A percentile compares a stretch with the other conserved stretches of the same genome.
These are phyloP conservation scores for Pleurotus tuber-regium DNA, from an alignment of 768 basidiomycete species.

Conservation along the genomic window DNA sequence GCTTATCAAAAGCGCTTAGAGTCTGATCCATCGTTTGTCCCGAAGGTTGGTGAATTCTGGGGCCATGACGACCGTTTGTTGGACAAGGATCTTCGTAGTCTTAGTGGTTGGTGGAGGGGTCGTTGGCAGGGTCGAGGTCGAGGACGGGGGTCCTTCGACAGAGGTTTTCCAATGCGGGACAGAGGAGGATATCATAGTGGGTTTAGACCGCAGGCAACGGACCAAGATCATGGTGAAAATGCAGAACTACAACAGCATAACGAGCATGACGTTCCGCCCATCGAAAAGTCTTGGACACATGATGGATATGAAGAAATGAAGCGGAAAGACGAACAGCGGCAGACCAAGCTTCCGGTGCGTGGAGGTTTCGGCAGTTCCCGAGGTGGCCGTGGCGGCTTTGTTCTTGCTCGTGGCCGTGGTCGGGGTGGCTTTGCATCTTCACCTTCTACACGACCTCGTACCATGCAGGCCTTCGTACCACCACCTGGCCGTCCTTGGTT, in stretches of 20 bases:
- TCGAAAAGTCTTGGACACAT: slow-evolving; percentile 77
- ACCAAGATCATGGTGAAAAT: slow-evolving; percentile 12
- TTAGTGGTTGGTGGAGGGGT: slow-evolving; percentile 88
- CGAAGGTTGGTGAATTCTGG: slow-evolving; percentile 92
- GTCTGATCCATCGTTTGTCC: slow-evolving; percentile 84
- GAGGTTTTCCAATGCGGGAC: slow-evolving; percentile 45
- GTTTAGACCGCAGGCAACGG: not conserved
- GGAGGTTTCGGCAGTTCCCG: slow-evolving; percentile 37
- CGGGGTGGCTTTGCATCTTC: slow-evolving; percentile 40
- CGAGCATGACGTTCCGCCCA: slow-evolving; percentile 43
- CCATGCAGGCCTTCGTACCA: slow-evolving; percentile 23
- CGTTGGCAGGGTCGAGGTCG: slow-evolving; percentile 71
- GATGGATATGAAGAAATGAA: slow-evolving; percentile 90
- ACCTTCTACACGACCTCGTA: slow-evolving; percentile 26
- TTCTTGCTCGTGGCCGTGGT: slow-evolving; percentile 43
- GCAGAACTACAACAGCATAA: slow-evolving; percentile 7
- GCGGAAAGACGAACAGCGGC: slow-evolving; percentile 61
- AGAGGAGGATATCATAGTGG: slow-evolving; percentile 38
- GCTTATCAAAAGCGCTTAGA: slow-evolving; percentile 83
- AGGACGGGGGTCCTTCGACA: slow-evolving; percentile 44
- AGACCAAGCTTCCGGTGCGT: slow-evolving; percentile 21
- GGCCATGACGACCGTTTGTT: slow-evolving; percentile 89
- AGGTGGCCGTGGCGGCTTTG: slow-evolving; percentile 45
- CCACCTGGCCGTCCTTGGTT: slow-evolving; percentile 59
- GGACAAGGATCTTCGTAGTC: slow-evolving; percentile 75